Evolutionary conservation across 2,329 filamentous ascomycete genomes (phyloP), one percentile per base, ranked within the genome.

Genomic region (Ustilaginoidea virens): DNA sequence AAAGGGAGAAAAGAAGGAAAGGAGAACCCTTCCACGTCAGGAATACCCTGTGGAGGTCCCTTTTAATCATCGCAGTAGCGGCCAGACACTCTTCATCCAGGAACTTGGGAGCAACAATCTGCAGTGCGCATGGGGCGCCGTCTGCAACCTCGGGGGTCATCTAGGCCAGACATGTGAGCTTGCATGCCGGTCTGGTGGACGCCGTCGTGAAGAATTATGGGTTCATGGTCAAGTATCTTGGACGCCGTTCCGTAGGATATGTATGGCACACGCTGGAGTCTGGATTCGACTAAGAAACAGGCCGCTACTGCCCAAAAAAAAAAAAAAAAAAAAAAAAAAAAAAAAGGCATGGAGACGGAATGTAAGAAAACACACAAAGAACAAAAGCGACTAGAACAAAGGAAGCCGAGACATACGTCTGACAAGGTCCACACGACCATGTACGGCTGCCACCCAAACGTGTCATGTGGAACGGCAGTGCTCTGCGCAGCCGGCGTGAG

Each of bases 401-500:
- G n/a, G n/a, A n/a, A n/a, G n/a, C n/a, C n/a, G 17, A 6, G 17
- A 49, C 60, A 47, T 39, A 61, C 62, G 43, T 70, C 61, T 4
- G 70, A 37, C 7, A 69, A 14, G 33, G 71, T 74, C 42, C 56
- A 56, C 17, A 69, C 34, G 12, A 58, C 41, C 0, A 66, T 69
- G 29, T 64, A 66, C 1, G 52, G 43, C 2, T 57, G 48, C 1
- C 52, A 17, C 0, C 60, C 56, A 42, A 60, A 71, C 0, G 49
- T 55, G 40, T 72, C 66, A 39, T 70, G 62, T 12, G 47, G 49
- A 1, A 63, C 56, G 1, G 68, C 65, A 0, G 63, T 67, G 9
- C 48, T 56, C 37, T 64, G 60, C 5, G 63, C 58, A 4, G 55
- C 53, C 4, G 61, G 55, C 29, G 53, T 55, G n/a, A 73, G 29